These are phyloP conservation scores for Apophysomyces variabilis DNA, from an alignment of 371 early-diverging fungal species.

Conservation along the genomic window DNA sequence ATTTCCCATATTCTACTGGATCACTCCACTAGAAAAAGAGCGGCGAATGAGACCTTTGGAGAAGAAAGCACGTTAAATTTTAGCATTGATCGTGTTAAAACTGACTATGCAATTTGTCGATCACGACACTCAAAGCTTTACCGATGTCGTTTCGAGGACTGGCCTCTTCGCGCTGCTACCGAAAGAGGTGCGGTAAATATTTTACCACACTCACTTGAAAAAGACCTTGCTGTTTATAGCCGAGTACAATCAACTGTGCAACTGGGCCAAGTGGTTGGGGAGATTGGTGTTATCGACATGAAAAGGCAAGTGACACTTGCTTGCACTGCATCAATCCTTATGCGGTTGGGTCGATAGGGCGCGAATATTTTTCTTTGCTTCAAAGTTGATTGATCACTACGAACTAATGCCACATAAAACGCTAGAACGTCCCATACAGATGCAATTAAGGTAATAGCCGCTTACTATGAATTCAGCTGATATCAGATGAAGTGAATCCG, in stretches of 20 bases:
- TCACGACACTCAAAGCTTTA: neutral
- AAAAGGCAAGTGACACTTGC: neutral
- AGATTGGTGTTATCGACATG: conserved; percentile 9
- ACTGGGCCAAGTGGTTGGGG: neutral
- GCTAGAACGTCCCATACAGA: conserved; percentile 20
- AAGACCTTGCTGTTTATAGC: conserved; percentile 18
- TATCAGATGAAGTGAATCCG: conserved; percentile 12
- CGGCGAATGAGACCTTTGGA: neutral
- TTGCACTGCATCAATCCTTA: neutral
- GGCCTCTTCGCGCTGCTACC: neutral
- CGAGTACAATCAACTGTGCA: neutral
- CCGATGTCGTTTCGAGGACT: conserved; percentile 6
- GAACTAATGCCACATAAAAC: conserved; percentile 13
- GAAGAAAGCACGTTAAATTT: neutral
- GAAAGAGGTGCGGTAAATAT: neutral
- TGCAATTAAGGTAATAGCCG: conserved; percentile 13
- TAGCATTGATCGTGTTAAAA: neutral
- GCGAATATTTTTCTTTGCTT: neutral
- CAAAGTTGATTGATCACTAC: conserved; percentile 7
- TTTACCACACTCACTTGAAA: neutral
- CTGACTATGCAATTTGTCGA: neutral
- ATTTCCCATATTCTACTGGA: neutral
- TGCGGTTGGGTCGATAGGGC: neutral
- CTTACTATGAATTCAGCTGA: neutral
- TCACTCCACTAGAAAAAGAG: neutral